Evolutionary conservation across 768 basidiomycete genomes (phyloP).

Genomic region (Amanita jacksonii): DNA sequence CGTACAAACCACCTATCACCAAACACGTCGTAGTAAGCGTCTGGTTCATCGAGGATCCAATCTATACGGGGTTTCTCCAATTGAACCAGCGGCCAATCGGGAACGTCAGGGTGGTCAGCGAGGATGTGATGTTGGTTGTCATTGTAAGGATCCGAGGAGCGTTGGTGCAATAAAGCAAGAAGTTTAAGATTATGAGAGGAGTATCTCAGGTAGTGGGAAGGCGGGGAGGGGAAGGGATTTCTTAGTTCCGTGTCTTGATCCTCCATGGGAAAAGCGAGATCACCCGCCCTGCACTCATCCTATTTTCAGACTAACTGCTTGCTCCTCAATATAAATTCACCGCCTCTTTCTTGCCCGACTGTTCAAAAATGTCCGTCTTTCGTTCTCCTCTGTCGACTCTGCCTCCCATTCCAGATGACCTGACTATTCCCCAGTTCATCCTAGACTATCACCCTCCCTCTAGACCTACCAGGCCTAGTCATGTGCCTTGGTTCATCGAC

Average conservation of each 20-base stretch:
- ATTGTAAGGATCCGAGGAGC: conserved; percentile 32
- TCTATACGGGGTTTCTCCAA: conserved; percentile 84
- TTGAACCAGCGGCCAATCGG: conserved; percentile 66
- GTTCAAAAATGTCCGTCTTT: conserved; percentile 3
- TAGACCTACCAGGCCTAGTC: conserved; percentile 35
- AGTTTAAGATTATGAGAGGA: conserved; percentile 65
- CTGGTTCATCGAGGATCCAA: conserved; percentile 82
- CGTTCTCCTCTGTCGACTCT: conserved; percentile 14
- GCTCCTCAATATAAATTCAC: not conserved
- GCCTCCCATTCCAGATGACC: conserved; percentile 47
- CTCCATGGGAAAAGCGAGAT: conserved; percentile 31
- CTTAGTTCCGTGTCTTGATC: conserved; percentile 70
- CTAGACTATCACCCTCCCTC: conserved; percentile 32
- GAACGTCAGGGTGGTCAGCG: conserved; percentile 62
- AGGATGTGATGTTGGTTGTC: conserved; percentile 54
- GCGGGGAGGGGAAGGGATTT: conserved; percentile 86
- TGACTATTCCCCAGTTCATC: conserved; percentile 60
- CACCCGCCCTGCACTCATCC: too few species aligned
- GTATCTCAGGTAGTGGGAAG: conserved; percentile 75
- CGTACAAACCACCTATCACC: conserved; percentile 89
- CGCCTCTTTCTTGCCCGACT: not conserved
- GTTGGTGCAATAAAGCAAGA: conserved; percentile 51
- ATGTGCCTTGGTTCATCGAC: conserved; percentile 50
- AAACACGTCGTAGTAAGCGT: conserved; percentile 64
- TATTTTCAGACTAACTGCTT: too few species aligned